Evolutionary conservation across 1,139 yeast genomes (phyloP).

Genomic region (Yamadazyma aaseri): DNA sequence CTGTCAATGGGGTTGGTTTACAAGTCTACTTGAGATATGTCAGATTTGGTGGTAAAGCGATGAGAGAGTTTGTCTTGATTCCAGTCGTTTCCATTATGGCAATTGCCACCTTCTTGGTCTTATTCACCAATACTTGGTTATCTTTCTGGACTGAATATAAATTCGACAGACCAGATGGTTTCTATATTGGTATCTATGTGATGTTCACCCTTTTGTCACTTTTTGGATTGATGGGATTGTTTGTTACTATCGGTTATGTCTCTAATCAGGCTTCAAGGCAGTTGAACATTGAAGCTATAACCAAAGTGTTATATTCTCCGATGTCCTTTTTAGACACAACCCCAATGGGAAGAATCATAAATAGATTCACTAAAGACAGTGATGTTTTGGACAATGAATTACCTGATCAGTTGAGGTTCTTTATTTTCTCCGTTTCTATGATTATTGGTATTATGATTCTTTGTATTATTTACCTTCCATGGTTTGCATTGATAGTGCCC

Average conservation of each 20-base stretch:
- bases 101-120: conserved; percentile 55
- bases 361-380: conserved; percentile 76
- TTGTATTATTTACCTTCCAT: conserved; percentile 72
- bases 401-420: conserved; percentile 59
- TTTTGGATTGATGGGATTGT: conserved; percentile 39
- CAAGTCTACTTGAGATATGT: conserved; percentile 45
- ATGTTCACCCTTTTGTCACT: conserved; percentile 49
- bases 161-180: conserved; percentile 48
- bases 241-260: conserved; percentile 41
- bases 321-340: conserved; percentile 62
- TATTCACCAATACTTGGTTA: conserved; percentile 79
- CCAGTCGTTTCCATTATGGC: conserved; percentile 20
- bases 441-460: conserved; percentile 66
- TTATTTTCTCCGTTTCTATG: conserved; percentile 44
- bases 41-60: conserved; percentile 54
- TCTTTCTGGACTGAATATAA: conserved; percentile 76
- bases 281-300: conserved; percentile 25
- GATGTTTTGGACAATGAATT: conserved; percentile 80
- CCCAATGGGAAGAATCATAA: conserved; percentile 62
- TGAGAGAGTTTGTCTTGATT: conserved; percentile 18
- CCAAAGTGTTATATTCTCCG: conserved; percentile 39
- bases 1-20: conserved; percentile 38
- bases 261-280: conserved; percentile 48
- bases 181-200: conserved; percentile 74
- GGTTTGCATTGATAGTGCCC: conserved; percentile 32